Evolutionary conservation across 2,329 filamentous ascomycete genomes (phyloP), one percentile per base, ranked within the genome.

Genomic region (Botrytis elliptica): DNA sequence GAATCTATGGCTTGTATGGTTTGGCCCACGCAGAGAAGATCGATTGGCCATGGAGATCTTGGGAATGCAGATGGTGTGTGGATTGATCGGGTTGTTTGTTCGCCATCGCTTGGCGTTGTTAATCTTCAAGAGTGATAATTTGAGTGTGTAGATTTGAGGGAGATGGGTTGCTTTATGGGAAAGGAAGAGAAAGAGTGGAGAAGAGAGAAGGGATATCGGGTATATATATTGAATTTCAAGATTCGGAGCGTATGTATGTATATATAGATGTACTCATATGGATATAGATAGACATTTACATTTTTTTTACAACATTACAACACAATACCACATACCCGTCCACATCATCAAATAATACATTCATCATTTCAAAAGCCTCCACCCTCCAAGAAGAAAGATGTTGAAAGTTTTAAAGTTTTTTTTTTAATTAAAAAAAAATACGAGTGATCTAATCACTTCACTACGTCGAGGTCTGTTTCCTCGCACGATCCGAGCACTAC

Each of bases 1-100:
- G 77, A 99, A 99, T 81, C 87, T 99, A 73, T 99, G 95, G 95
- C 86, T 99, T 75, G 93, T 98, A 70, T 97, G 94, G 93, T 91
- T 95, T 81, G 96, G 96, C 0, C 95, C 96, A 4, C 88, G 97
- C 86, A 89, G 93, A 75, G 96, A 99, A 82, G 93, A 97, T 83
- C 87, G 89, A 64, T 86, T 99, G 71, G 93, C 94, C 40, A 85
- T 90, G 80, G 93, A 96, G 82, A 87, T 99, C 75, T 88, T 96
- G 64, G 84, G 84, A n/a, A 88, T 98, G 83, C 96, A 99, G 85
- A 85, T 89, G 25, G 82, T 87, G 7, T 88, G 92, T 75, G 96
- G 96, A 12, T 82, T 97, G n/a, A 84, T 93, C 60, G 96, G 95
- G 33, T 84, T 99, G 74, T 93, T 97, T 80, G 89, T 94, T 71